These are phyloP conservation scores for Begonia masoniana DNA, from an alignment of 306 rosid genomes.

Conservation along the genomic window DNA sequence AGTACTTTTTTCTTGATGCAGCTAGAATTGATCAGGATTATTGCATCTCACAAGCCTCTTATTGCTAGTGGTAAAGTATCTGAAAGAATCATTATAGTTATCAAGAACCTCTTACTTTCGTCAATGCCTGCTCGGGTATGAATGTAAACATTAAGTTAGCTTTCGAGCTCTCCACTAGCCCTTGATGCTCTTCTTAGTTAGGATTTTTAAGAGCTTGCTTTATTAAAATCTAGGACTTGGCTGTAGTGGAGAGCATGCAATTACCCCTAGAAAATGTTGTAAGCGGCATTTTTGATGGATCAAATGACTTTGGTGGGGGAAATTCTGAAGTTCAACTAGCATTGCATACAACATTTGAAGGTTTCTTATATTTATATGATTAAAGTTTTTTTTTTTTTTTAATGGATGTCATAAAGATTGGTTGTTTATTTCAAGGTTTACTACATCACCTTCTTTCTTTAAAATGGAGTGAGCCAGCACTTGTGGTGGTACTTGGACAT, in stretches of 20 bases:
- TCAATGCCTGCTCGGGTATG: conserved; percentile 56
- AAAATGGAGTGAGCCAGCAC: conserved; percentile 81
- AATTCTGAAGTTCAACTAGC: conserved; percentile 62
- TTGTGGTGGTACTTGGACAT: conserved; percentile 80
- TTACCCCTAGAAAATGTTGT: conserved; percentile 71
- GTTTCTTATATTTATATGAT: conserved; percentile 25
- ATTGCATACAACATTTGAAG: conserved; percentile 59
- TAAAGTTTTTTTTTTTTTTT: conserved; percentile 5
- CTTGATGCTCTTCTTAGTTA: conserved; percentile 6
- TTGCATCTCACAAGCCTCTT: conserved; percentile 75
- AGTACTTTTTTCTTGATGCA: conserved; percentile 20
- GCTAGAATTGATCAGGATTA: conserved; percentile 70
- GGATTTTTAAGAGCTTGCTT: conserved; percentile 2
- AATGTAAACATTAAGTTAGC: conserved; percentile 6
- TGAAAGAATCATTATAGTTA: conserved; percentile 50
- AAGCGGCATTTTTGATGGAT: conserved; percentile 59
- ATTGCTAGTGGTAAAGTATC: conserved; percentile 59
- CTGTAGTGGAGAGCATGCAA: conserved; percentile 89
- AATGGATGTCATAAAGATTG: conserved; percentile 7
- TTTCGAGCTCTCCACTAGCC: not conserved
- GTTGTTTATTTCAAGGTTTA: conserved; percentile 45
- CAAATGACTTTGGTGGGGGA: conserved; percentile 37
- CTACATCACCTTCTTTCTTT: conserved; percentile 78
- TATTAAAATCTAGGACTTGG: conserved; percentile 46
- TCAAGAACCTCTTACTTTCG: conserved; percentile 47